phyloP scores from a whole-genome alignment of 345 rosid genomes.

The Sisymbrium irio region DNA sequence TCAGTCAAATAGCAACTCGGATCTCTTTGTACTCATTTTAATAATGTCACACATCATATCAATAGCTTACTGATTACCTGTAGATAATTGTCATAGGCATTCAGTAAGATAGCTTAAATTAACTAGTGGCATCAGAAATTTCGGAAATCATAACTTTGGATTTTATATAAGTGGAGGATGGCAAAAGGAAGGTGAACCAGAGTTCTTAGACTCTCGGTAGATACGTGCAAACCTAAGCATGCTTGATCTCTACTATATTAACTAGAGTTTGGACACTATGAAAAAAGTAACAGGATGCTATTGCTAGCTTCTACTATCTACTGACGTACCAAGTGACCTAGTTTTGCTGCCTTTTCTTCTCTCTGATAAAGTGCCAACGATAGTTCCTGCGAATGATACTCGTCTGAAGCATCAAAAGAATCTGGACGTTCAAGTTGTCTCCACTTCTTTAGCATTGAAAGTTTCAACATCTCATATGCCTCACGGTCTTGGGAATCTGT shows the following conservation, averaged over 20 bases:
- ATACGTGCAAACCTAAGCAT: neutral
- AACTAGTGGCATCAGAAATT: neutral
- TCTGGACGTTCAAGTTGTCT: slow-evolving; percentile 79
- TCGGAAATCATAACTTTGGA: neutral
- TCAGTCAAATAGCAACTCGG: slow-evolving; percentile 10
- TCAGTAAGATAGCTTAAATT: neutral
- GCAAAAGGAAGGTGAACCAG: neutral
- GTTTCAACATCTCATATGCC: slow-evolving; percentile 52
- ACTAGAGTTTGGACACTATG: neutral
- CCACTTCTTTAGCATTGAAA: slow-evolving; percentile 64
- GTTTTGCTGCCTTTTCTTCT: slow-evolving; percentile 67
- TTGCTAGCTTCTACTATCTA: slow-evolving; percentile 26
- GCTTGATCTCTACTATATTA: slow-evolving; percentile 6
- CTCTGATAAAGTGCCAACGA: slow-evolving; percentile 67
- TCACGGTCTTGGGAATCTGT: slow-evolving; percentile 58
- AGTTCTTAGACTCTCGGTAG: neutral
- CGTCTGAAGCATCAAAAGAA: slow-evolving; percentile 85
- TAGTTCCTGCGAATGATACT: slow-evolving; percentile 86
- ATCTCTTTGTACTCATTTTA: slow-evolving; percentile 9
- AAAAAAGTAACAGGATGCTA: neutral
- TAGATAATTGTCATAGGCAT: neutral
- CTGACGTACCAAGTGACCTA: slow-evolving; percentile 60
- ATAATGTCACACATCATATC: neutral
- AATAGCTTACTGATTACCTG: neutral
- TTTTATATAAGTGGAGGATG: neutral